Conservation (phyloP, 371 early-diverging fungal genomes). For the Conidiobolus incongruus region DNA sequence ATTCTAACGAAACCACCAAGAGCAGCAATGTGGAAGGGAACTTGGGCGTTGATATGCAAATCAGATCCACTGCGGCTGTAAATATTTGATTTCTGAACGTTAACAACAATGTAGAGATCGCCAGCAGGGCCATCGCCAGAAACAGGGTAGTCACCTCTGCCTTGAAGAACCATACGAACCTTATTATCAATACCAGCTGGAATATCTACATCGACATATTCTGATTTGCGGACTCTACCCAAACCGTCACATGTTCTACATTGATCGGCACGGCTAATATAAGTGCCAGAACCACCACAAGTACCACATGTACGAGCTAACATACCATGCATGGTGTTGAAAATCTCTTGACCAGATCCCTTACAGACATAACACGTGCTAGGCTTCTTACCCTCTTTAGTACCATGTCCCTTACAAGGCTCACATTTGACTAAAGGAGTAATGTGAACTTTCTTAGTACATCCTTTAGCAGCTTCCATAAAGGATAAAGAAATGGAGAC, state of each 20-base stretch:
- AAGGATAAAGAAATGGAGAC: constrained; percentile 28
- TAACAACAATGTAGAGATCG: constrained; percentile 54
- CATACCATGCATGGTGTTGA: constrained; percentile 17
- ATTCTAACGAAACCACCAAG: constrained; percentile 68
- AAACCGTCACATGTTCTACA: constrained; percentile 62
- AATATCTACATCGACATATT: constrained; percentile 45
- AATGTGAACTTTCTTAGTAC: constrained; percentile 30
- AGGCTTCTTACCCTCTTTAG: constrained; percentile 43
- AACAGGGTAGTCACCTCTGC: constrained; percentile 70
- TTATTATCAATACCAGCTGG: constrained; percentile 70
- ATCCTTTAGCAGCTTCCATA: constrained; percentile 76
- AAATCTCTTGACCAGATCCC: constrained; percentile 66
- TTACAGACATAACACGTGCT: constrained; percentile 47
- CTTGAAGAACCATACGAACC: constrained; percentile 41
- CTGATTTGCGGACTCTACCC: constrained; percentile 45
- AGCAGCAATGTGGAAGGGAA: constrained; percentile 67
- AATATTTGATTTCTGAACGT: constrained; percentile 36
- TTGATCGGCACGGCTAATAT: constrained; percentile 31
- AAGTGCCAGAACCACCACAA: constrained; percentile 63
- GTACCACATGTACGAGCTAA: constrained; percentile 38
- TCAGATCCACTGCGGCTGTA: constrained; percentile 63
- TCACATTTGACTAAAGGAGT: constrained; percentile 37
- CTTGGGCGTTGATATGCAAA: constrained; percentile 34
- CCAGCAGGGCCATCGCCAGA: constrained; percentile 48
- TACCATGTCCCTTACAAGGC: constrained; percentile 57